Percentiles rank a stretch among this genome's conserved stretches.
phyloP scores from a whole-genome alignment of 352 stramenopile species.

The Thraustotheca clavata region DNA sequence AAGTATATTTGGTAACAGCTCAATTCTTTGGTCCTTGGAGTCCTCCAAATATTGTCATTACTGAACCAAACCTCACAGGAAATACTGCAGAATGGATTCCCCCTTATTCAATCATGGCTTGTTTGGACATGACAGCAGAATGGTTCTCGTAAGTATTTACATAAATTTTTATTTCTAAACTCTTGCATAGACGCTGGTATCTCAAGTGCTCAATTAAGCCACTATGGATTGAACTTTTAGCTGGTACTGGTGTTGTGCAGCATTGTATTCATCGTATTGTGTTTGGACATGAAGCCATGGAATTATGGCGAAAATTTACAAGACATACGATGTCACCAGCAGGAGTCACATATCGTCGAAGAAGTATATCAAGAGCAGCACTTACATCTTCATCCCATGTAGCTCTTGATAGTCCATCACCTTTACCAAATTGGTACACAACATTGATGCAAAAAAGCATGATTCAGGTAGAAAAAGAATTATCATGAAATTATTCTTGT shows the following conservation, averaged over 20 bases:
- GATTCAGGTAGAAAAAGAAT: neutral
- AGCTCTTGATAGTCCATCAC: neutral
- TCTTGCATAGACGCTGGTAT: conserved; percentile 6
- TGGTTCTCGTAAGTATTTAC: conserved; percentile 16
- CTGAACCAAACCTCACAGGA: neutral
- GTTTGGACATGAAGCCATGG: neutral
- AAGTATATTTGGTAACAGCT: neutral
- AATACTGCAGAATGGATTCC: neutral
- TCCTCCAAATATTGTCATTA: neutral
- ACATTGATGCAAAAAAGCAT: conserved; percentile 1
- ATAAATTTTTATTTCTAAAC: neutral
- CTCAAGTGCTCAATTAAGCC: neutral
- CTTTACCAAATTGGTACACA: neutral
- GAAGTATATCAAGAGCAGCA: neutral
- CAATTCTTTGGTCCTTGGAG: neutral
- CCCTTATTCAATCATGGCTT: neutral
- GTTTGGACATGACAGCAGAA: neutral
- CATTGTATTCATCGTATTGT: conserved; percentile 2
- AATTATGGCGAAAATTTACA: conserved; percentile 8
- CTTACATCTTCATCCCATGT: neutral
- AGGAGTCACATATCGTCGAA: neutral
- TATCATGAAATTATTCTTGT: neutral
- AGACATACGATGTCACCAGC: neutral
- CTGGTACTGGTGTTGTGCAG: neutral
- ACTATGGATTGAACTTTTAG: neutral